These are phyloP conservation scores for Rhizomucor pusillus DNA, from an alignment of 371 early-diverging fungal species.

Conservation along the genomic window DNA sequence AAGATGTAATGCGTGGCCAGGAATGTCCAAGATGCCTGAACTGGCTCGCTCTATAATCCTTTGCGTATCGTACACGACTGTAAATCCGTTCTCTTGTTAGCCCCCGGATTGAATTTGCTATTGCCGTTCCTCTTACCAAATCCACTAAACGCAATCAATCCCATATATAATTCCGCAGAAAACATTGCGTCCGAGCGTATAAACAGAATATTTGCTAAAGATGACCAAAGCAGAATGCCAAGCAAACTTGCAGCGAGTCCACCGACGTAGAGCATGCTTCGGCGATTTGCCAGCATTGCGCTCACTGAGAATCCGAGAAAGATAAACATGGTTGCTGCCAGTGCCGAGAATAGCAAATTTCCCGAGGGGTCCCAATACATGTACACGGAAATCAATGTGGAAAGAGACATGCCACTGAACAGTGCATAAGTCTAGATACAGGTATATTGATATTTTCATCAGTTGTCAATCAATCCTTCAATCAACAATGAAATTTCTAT, in stretches of 20 bases:
- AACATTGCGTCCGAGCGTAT: slow-evolving; percentile 38
- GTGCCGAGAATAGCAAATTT: slow-evolving; percentile 27
- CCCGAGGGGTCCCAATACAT: slow-evolving; percentile 37
- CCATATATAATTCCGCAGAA: slow-evolving; percentile 50
- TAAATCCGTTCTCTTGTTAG: too few relatives aligned
- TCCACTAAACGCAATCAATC: slow-evolving; percentile 51
- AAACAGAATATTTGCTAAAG: slow-evolving; percentile 46
- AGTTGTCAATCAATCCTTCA: too few relatives aligned
- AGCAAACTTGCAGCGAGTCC: slow-evolving; percentile 43
- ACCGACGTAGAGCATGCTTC: slow-evolving; percentile 45
- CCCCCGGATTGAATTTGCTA: too few relatives aligned
- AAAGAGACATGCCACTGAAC: slow-evolving; percentile 39
- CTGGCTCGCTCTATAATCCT: slow-evolving; percentile 56
- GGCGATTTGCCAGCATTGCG: slow-evolving; percentile 45
- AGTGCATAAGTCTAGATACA: slow-evolving; percentile 31
- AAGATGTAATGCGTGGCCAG: slow-evolving; percentile 48
- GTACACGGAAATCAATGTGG: slow-evolving; percentile 21
- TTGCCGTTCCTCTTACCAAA: slow-evolving; percentile 28
- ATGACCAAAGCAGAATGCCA: slow-evolving; percentile 35
- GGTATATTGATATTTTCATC: not conserved
- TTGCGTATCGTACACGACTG: slow-evolving; percentile 65
- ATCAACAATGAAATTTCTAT: not conserved
- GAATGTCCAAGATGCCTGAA: slow-evolving; percentile 43
- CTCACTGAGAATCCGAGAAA: slow-evolving; percentile 49
- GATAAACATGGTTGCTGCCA: slow-evolving; percentile 44